A percentile compares a stretch with the other conserved stretches of the same genome.
Evolutionary conservation across 345 rosid genomes (phyloP).

Genomic region (Camelina neglecta): DNA sequence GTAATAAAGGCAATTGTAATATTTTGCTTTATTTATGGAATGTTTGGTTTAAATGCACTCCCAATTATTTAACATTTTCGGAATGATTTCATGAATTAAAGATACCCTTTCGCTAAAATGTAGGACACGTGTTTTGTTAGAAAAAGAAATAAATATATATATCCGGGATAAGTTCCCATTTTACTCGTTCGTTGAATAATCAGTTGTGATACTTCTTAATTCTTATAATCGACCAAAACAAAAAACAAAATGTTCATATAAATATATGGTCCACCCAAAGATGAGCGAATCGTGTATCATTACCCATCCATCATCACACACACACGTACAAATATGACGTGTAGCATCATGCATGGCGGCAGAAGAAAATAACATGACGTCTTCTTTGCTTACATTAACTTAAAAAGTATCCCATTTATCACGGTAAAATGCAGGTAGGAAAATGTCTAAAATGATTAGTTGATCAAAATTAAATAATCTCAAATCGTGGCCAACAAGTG

Average conservation of each 20-base stretch:
- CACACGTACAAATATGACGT: too few species aligned
- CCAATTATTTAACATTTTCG: background rate
- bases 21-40: slow-evolving; percentile 1
- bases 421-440: too few species aligned
- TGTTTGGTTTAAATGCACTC: slow-evolving; percentile 19
- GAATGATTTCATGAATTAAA: slow-evolving; percentile 27
- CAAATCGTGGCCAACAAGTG: too few species aligned
- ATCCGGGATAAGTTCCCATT: slow-evolving; percentile 30
- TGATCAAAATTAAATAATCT: too few species aligned
- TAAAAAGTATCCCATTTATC: too few species aligned
- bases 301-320: too few species aligned
- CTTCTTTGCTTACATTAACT: too few species aligned
- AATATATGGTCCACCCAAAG: slow-evolving; percentile 3
- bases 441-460: too few species aligned
- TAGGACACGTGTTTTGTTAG: slow-evolving; percentile 12
- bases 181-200: background rate
- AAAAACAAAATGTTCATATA: background rate
- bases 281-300: background rate
- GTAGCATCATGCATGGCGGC: too few species aligned
- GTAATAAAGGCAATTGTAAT: background rate
- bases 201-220: background rate
- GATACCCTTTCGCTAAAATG: background rate
- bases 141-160: background rate
- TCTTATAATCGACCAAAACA: too few species aligned
- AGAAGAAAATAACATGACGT: too few species aligned